Evolutionary conservation across 2,329 filamentous ascomycete species (phyloP).

Genomic region (Elsinoe perseae): DNA sequence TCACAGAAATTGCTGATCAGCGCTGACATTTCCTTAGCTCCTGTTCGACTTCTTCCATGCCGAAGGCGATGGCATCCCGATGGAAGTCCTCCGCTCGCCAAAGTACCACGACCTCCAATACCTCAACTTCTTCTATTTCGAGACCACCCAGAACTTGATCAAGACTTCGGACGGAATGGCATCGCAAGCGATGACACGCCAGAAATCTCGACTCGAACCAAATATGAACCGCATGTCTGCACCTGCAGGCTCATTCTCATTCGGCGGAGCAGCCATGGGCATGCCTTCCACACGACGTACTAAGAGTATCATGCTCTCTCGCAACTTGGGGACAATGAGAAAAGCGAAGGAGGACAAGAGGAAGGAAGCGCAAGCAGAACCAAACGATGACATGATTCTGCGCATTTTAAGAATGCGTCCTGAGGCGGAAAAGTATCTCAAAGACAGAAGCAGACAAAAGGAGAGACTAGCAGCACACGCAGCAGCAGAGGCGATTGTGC

Average conservation of each 20-base stretch:
- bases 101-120: conserved; percentile 98
- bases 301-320: conserved; percentile 74
- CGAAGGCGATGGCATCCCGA: conserved; percentile 81
- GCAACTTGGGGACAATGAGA: conserved; percentile 92
- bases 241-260: conserved; percentile 47
- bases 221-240: conserved; percentile 60
- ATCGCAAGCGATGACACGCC: conserved; percentile 71
- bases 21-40: conserved; percentile 36
- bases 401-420: conserved; percentile 90
- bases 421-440: conserved; percentile 78
- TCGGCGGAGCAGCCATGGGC: conserved; percentile 48
- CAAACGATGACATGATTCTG: conserved; percentile 96
- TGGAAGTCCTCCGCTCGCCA: conserved; percentile 87
- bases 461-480: conserved; percentile 84
- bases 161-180: conserved; percentile 96
- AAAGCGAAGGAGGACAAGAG: conserved; percentile 94
- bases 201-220: conserved; percentile 46
- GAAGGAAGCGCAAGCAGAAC: conserved; percentile 90
- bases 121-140: conserved; percentile 98
- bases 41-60: conserved; percentile 95
- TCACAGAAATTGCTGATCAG: neutral
- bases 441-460: conserved; percentile 86
- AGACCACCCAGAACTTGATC: conserved; percentile 81
- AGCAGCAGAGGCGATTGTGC: conserved; percentile 88
- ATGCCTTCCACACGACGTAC: conserved; percentile 43